Evolutionary conservation across 257 asterid species (phyloP), one percentile per base, ranked within the genome.

Genomic region (Striga asiatica): DNA sequence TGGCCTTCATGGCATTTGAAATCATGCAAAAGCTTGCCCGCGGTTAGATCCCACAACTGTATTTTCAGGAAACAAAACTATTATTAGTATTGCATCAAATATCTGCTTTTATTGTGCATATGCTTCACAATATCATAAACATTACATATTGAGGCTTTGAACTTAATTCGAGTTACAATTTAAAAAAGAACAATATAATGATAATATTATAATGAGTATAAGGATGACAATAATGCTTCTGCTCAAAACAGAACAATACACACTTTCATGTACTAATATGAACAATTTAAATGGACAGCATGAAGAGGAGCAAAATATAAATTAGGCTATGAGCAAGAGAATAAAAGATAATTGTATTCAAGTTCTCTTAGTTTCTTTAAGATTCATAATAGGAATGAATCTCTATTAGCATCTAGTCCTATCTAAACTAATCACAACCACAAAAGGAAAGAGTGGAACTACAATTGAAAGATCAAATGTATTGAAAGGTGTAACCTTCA

Each of bases 11-110:
- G 98, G 71, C 74, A 63, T 77, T 91, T 91, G 67, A 91, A 84
- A 6, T 91, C 98, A 58, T 91, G 98, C 81, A 91, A 56, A 69
- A 91, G 80, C 85, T 87, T 91, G 62, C 98, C 98, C 10, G 98
- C 98, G 56, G 98, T 91, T 75, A 91, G 80, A 76, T 91, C 98
- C 98, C 98, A 91, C 42, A 91, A 79, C 98, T 91, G 98, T 51
- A 63, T 51, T 21, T 61, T 61, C 50, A 76, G 80, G 79, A 51
- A 71, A 39, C 16, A 24, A 39, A 37, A 61, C 39, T 35, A 52
- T 31, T 25, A 63, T 61, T 63, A 69, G 58, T 32, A 64, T 22
- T 37, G 35, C 58, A 38, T n/a, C n/a, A n/a, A 11, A 50, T 14
- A 4, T 39, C 1, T 22, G 57, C 31, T 16, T 41, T 5, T 47